Evolutionary conservation across 768 basidiomycete species (phyloP), one percentile per base, ranked within the genome.

Genomic region (Epithele typhae): DNA sequence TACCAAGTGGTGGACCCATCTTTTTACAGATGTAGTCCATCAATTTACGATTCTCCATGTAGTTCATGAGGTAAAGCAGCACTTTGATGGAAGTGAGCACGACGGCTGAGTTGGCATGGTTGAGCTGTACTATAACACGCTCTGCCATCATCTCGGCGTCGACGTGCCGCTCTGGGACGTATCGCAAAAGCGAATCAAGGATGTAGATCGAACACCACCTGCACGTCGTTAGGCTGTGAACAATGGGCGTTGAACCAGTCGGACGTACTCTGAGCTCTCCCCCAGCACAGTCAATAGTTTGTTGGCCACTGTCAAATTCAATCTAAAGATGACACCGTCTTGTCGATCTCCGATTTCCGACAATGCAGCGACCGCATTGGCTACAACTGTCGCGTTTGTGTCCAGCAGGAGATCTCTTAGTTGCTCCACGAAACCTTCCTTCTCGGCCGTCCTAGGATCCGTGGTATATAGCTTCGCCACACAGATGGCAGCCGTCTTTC

Each of bases 171-270:
- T 92, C 86, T 4, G 96, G 96, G n/a, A 96, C 89, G 63, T 87
- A 98, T 32, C 93, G 89, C 45, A 99, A 67, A 24, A 99, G 66
- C 1, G 91, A 90, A 64, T 99, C 96, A 34, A 99, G 74, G 54
- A 99, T 98, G 62, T 98, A 99, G 43, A 97, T 92, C 65, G 97
- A 94, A 0, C 95, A 95, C 96, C 96, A 99, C 66, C 95, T 99
- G 62, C 11, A 54, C 11, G 34, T 12, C 10, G 5, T 21, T 1
- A 43, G 25, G 3, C 9, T 32, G 36, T 49, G 57, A 24, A 54
- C n/a, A 47, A 48, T 47, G 41, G 32, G 11, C 27, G 8, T 30
- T 7, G 8, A 30, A 30, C 7, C 27, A 30, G 14, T n/a, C 17
- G 36, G 22, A 82, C 92, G 56, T 62, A 97, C 96, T 98, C 96